These are phyloP conservation scores for Miamiensis avidus DNA, from an alignment of 169 alveolate species.

Conservation along the genomic window DNA sequence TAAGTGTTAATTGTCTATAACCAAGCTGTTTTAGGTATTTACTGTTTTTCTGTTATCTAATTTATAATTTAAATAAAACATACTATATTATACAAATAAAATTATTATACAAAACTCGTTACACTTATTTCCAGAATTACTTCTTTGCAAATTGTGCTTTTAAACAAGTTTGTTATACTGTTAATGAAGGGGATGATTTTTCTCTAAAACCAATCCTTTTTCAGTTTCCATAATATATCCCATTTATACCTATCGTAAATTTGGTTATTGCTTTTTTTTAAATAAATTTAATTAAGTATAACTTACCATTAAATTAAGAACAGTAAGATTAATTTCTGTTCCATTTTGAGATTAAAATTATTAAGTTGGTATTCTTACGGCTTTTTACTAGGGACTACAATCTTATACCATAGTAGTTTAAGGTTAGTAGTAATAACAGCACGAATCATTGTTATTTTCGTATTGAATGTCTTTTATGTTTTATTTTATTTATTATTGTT, in stretches of 20 bases:
- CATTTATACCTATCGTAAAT: not conserved
- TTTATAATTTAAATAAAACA: not conserved
- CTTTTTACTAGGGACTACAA: not conserved
- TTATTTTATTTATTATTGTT: too few species aligned
- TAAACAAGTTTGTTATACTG: not conserved
- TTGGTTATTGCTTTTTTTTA: too few species aligned
- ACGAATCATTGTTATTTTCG: too few species aligned
- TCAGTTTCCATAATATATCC: not conserved
- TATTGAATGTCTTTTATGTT: too few species aligned
- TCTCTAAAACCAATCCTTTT: not conserved
- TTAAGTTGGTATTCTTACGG: not conserved
- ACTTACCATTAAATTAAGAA: not conserved
- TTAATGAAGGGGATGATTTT: not conserved
- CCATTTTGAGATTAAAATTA: not conserved
- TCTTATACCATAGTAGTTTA: not conserved
- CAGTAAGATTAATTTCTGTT: not conserved
- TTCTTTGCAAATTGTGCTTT: not conserved
- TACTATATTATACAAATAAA: too few species aligned
- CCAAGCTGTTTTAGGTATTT: not conserved
- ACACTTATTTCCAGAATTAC: not conserved
- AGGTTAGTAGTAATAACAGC: not conserved
- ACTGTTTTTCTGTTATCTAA: not conserved
- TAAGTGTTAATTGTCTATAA: not conserved
- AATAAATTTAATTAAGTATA: too few species aligned
- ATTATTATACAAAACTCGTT: too few species aligned